Conservation (phyloP, 2,329 filamentous ascomycete genomes). For the Verticillium isaacii region DNA sequence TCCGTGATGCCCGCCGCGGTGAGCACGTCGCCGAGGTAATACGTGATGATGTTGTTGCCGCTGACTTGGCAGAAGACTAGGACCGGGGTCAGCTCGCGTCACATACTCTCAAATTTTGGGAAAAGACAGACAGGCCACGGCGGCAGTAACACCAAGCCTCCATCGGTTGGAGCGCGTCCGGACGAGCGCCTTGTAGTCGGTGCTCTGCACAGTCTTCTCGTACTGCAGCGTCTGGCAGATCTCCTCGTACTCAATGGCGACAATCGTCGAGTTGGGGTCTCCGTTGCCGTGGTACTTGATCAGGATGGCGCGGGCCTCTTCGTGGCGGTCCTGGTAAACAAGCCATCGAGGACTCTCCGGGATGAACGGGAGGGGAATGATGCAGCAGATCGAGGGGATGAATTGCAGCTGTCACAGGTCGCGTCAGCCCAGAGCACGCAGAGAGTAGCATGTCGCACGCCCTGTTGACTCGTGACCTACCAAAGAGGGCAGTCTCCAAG, state of each 20-base stretch:
- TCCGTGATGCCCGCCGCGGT: constrained; percentile 36
- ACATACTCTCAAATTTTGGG: constrained; percentile 9
- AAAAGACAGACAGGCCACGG: background rate
- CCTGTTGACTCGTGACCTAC: background rate
- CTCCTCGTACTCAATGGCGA: constrained; percentile 43
- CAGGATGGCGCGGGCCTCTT: constrained; percentile 36
- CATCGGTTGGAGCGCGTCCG: constrained; percentile 28
- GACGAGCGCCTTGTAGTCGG: constrained; percentile 36
- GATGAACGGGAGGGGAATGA: constrained; percentile 1
- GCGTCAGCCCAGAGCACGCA: background rate
- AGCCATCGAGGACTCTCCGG: constrained; percentile 3
- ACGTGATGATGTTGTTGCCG: constrained; percentile 35
- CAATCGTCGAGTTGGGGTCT: constrained; percentile 28
- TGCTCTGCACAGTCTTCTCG: background rate
- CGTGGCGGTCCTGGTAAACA: constrained; percentile 1
- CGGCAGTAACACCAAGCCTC: background rate
- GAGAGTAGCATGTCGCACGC: too few relatives aligned
- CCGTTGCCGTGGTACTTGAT: constrained; percentile 29
- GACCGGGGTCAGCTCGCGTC: too few relatives aligned
- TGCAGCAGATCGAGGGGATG: background rate
- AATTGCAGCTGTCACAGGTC: background rate
- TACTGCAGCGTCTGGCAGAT: constrained; percentile 24
- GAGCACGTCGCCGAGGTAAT: constrained; percentile 45
- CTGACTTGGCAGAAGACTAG: constrained; percentile 39
- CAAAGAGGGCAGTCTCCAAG: constrained; percentile 1